phyloP scores from a whole-genome alignment of 805 yeast genomes.

The Lachancea meyersii region DNA sequence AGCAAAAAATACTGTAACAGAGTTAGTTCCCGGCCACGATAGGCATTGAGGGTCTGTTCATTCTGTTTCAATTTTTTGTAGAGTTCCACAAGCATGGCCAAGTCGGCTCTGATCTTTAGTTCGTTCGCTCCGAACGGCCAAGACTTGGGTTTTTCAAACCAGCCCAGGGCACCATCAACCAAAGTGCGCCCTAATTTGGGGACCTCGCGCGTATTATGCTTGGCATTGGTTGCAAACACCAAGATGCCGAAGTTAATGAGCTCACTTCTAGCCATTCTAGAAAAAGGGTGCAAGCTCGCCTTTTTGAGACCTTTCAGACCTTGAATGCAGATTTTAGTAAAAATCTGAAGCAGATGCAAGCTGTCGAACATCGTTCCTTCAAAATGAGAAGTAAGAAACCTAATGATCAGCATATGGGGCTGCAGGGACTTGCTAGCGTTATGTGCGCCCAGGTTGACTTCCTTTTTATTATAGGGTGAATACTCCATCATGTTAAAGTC shows the following conservation, averaged over 20 bases:
- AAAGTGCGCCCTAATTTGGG: constrained; percentile 41
- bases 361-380: constrained; percentile 73
- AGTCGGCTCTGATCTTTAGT: constrained; percentile 64
- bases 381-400: constrained; percentile 67
- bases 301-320: constrained; percentile 46
- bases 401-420: constrained; percentile 65
- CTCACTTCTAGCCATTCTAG: constrained; percentile 71
- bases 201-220: constrained; percentile 42
- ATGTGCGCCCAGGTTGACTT: constrained; percentile 46
- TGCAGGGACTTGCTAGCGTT: constrained; percentile 45
- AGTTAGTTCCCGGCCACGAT: constrained; percentile 44
- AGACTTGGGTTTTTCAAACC: constrained; percentile 61
- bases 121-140: constrained; percentile 86
- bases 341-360: constrained; percentile 59
- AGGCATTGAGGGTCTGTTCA: constrained; percentile 16
- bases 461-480: constrained; percentile 68
- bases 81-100: constrained; percentile 50
- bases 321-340: constrained; percentile 51
- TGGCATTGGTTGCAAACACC: constrained; percentile 50
- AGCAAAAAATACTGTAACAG: constrained; percentile 59
- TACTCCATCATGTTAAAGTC: constrained; percentile 79
- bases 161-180: constrained; percentile 61
- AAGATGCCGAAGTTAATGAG: constrained; percentile 62
- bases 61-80: constrained; percentile 22
- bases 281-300: constrained; percentile 80